Base-by-base conservation (phyloP, 192 early-diverging fungal genomes). In the Coemansia sp. region DNA sequence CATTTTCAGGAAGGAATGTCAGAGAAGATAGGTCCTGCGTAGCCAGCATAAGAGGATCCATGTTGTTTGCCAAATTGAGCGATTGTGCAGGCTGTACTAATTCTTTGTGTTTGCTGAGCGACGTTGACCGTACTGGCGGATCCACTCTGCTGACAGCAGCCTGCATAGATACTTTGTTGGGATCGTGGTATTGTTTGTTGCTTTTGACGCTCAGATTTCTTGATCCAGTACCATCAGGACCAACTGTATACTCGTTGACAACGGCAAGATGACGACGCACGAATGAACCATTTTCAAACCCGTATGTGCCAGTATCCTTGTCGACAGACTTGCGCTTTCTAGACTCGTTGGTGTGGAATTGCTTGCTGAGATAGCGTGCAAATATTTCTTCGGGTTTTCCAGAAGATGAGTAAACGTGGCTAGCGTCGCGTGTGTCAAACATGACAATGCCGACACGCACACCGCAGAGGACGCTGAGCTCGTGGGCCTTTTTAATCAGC, bases 401-500 rank as follows among this genome's bases (percentile, higher is more conserved):
- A 0, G 64, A 48, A 23, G 80, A 81, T 22, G 80, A 67, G 22
- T 81, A 81, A 4, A 81, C 73, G 51, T 81, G 80, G 62, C 80
- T 73, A 63, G 80, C 80, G 13, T 77, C 68, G 24, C 73, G 72
- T n/a, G 63, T 40, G 41, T 81, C 80, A 44, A 81, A 81, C 44
- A 81, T 81, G 4, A 81, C 57, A 0, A 81, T 57, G 17, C 67
- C 73, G 2, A 81, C 71, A 33, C 73, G 70, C 62, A 78, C 67
- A 17, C 68, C 75, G 55, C 80, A 81, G 0, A 81, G 62, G 2
- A 81, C 71, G 53, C 70, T 69, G 22, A 81, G 53, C 51, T 81
- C 74, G 44, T 81, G 74, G 3, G 80, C 80, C 71, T 81, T 81
- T 54, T 81, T 81, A 45, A 81, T 78, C 19, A 81, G 57, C 19